phyloP scores from a whole-genome alignment of 2,329 filamentous ascomycete species.

The Xylaria arbuscula region DNA sequence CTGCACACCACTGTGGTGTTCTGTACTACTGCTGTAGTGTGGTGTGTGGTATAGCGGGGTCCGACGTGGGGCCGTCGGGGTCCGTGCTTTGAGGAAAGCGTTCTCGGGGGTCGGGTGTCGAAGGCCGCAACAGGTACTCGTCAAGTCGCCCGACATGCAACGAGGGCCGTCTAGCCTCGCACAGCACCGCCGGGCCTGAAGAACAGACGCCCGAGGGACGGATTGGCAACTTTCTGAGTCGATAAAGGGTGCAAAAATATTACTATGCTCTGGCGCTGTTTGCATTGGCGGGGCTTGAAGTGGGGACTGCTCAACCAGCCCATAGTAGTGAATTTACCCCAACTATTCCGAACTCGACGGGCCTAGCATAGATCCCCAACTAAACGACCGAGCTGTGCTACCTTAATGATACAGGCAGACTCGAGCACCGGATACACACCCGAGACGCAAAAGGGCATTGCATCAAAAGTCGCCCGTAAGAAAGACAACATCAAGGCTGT shows the following conservation, averaged over 20 bases:
- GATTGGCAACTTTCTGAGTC: slow-evolving; percentile 14
- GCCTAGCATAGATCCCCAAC: slow-evolving; percentile 20
- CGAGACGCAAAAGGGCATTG: background rate
- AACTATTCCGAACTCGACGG: slow-evolving; percentile 47
- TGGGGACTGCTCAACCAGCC: slow-evolving; percentile 47
- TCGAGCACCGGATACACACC: background rate
- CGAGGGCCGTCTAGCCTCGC: slow-evolving; percentile 22
- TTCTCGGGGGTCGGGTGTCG: slow-evolving; percentile 28
- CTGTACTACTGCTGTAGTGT: background rate
- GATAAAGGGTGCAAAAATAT: slow-evolving; percentile 31
- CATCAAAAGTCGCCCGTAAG: background rate
- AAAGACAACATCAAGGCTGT: background rate
- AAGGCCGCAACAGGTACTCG: slow-evolving; percentile 19
- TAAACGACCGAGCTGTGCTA: slow-evolving; percentile 16
- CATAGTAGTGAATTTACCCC: slow-evolving; percentile 48
- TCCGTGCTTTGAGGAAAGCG: slow-evolving; percentile 25
- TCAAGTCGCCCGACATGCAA: slow-evolving; percentile 23
- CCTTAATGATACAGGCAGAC: slow-evolving; percentile 3
- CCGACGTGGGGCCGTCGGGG: slow-evolving; percentile 27
- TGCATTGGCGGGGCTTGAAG: slow-evolving; percentile 32
- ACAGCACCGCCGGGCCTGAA: slow-evolving; percentile 35
- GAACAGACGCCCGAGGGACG: background rate
- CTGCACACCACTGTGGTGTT: background rate
- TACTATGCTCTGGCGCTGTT: slow-evolving; percentile 22
- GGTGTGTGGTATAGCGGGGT: slow-evolving; percentile 15